A percentile compares a stretch with the other conserved stretches of the same genome.
These are phyloP conservation scores for Panaeolus cyanescens DNA, from an alignment of 768 basidiomycete genomes.

Conservation along the genomic window DNA sequence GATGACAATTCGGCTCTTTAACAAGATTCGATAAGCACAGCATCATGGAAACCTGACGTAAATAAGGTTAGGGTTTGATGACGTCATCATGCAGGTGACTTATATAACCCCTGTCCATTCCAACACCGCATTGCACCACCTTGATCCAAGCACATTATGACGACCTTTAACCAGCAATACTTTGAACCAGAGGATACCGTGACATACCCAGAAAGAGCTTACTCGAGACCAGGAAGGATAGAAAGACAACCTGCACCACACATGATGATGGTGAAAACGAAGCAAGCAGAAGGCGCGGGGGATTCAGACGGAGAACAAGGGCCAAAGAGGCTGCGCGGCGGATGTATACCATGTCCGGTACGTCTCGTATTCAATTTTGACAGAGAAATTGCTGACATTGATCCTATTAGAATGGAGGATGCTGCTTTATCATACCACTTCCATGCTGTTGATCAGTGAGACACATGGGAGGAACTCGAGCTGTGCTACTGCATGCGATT, in stretches of 20 bases:
- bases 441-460: constrained; percentile 27
- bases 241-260: neutral
- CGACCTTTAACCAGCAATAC: constrained; percentile 11
- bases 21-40: constrained; percentile 16
- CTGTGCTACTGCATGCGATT: too few relatives aligned
- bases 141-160: neutral
- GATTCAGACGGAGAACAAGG: constrained; percentile 6
- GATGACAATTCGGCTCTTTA: neutral
- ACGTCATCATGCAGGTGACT: neutral
- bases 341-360: constrained; percentile 29
- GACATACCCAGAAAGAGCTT: constrained; percentile 10
- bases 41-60: constrained; percentile 17
- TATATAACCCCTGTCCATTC: constrained; percentile 1
- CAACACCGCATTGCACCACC: constrained; percentile 7
- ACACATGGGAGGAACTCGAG: too few relatives aligned
- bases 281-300: neutral
- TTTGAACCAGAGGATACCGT: constrained; percentile 4
- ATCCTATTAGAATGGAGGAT: constrained; percentile 29
- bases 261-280: neutral
- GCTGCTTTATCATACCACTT: constrained; percentile 36
- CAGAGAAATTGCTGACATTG: constrained; percentile 1
- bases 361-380: neutral
- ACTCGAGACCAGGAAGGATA: neutral
- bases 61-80: neutral
- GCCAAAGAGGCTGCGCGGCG: constrained; percentile 25